A percentile compares a stretch with the other conserved stretches of the same genome.
phyloP scores from a whole-genome alignment of 208 protist species.

The Crithidia brevicula region DNA sequence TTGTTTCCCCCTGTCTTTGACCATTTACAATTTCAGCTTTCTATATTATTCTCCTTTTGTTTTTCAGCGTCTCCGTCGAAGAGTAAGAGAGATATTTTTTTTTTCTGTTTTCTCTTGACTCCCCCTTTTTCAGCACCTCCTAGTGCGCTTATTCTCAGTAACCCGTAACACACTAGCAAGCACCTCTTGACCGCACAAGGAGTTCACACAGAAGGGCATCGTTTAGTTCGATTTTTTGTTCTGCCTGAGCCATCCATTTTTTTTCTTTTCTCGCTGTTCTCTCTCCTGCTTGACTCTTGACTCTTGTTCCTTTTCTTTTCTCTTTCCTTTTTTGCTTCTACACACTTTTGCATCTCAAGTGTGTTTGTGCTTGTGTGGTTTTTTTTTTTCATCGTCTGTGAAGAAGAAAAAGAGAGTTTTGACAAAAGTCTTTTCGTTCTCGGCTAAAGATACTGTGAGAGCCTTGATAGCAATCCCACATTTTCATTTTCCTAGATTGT shows the following conservation, averaged over 20 bases:
- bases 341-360: background rate
- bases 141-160: no score
- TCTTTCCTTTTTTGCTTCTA: background rate
- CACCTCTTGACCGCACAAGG: no score
- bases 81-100: background rate
- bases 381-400: constrained; percentile 9
- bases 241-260: no score
- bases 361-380: background rate
- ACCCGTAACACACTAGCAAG: no score
- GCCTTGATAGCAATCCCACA: no score
- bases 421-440: background rate
- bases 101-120: constrained; percentile 17
- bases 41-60: constrained; percentile 1
- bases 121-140: no score
- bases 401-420: background rate
- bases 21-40: constrained; percentile 14
- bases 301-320: constrained; percentile 18
- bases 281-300: constrained; percentile 4
- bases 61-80: background rate
- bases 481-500: no score
- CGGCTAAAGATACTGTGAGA: no score
- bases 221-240: no score
- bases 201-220: no score
- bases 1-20: constrained; percentile 6
- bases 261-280: constrained; percentile 26